Percentiles rank a stretch among this genome's conserved stretches.
These are phyloP conservation scores for Backusella circina DNA, from an alignment of 192 early-diverging fungal species.

Conservation along the genomic window DNA sequence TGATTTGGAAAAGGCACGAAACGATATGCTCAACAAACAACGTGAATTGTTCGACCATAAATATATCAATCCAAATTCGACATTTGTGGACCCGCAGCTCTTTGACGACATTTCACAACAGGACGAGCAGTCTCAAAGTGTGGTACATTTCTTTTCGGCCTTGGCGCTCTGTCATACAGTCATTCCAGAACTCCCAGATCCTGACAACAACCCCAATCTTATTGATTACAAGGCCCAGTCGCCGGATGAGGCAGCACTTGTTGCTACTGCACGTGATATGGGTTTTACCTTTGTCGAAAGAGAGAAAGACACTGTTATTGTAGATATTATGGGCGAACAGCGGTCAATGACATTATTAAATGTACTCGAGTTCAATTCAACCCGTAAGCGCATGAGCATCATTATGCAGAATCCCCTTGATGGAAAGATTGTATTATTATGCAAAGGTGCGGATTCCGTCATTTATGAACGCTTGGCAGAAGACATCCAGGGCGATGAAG, in stretches of 20 bases:
- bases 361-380: conserved; percentile 87
- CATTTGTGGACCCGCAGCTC: conserved; percentile 63
- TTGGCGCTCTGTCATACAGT: conserved; percentile 71
- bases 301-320: conserved; percentile 61
- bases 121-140: conserved; percentile 17
- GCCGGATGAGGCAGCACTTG: conserved; percentile 92
- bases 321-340: conserved; percentile 74
- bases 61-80: conserved; percentile 57
- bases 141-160: conserved; percentile 50
- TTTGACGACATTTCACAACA: conserved; percentile 14
- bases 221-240: conserved; percentile 90
- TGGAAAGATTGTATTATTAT: conserved; percentile 66
- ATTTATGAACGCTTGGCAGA: conserved; percentile 72
- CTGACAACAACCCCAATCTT: conserved; percentile 38
- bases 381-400: conserved; percentile 93
- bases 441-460: conserved; percentile 93
- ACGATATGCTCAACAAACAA: conserved; percentile 57
- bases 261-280: conserved; percentile 78
- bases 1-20: conserved; percentile 37
- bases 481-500: conserved; percentile 20
- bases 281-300: conserved; percentile 81
- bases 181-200: conserved; percentile 46
- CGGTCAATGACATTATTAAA: conserved; percentile 62
- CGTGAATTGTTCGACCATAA: conserved; percentile 53
- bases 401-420: conserved; percentile 67